Base-by-base conservation (phyloP, 2,329 filamentous ascomycete genomes). In the Aspergillus ibericus region DNA sequence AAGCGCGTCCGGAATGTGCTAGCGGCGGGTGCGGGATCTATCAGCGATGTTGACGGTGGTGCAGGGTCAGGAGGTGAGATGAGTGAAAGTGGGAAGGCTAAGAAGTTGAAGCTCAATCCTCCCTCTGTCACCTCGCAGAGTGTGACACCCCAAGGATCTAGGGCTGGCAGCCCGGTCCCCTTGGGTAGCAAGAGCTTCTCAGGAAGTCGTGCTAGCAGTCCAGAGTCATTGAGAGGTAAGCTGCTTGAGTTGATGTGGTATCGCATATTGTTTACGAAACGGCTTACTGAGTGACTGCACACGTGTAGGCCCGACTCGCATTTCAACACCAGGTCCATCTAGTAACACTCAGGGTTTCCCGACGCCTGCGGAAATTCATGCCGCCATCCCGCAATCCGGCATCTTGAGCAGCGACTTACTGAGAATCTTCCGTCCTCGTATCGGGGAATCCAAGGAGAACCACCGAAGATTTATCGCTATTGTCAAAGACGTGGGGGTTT, bases 11-110 rank as follows among this genome's bases (percentile, higher is more conserved):
- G 75, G 54, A 75, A 71, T 57, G 61, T 66, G 22, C 59, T 63
- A 13, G 53, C 64, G 40, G 68, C 68, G 22, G 70, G 68, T 3
- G 70, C 69, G 53, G 82, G 80, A 16, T 84, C 83, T 61, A 81
- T 80, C 55, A 85, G 83, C 63, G 84, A 86, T 63, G 79, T 78
- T 55, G 84, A 86, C 66, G 78, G 79, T 59, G 82, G 78, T n/a
- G 81, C 77, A n/a, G 73, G 65, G 16, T 78, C 77, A 44, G 76
- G 72, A 52, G 80, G 75, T 25, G 78, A 80, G 60, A 78, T 78
- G 68, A 79, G 74, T 48, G 78, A 80, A 58, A 72, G 75, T 53
- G 74, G 76, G 36, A 75, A 75, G 55, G 69, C 76, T 22, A 79
- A 80, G 65, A 84, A 81, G 67, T 67, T 83, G 55, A 81, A 78